Conservation (phyloP, 106 monocot genomes). For the Chionographis japonica region DNA sequence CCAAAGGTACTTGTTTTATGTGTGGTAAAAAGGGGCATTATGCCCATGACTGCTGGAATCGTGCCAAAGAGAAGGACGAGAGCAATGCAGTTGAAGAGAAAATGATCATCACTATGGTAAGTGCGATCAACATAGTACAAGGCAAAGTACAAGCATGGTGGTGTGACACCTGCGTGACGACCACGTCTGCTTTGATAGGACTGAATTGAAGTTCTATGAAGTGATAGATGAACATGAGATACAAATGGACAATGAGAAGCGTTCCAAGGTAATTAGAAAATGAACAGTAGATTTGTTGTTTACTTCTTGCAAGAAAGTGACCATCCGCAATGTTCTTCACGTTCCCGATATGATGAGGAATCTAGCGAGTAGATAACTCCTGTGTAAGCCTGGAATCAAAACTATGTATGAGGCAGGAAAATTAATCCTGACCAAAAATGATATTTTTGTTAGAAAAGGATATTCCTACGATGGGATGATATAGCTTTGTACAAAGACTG, state of each 20-base stretch:
- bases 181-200: conserved; percentile 1
- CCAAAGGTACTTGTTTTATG: too few species aligned
- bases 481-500: neutral
- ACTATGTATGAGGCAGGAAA: neutral
- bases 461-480: neutral
- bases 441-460: neutral
- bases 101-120: neutral
- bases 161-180: neutral
- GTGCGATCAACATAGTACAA: neutral
- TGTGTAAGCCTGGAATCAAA: too few species aligned
- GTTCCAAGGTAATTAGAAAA: neutral
- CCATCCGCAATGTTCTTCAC: too few species aligned
- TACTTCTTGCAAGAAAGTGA: too few species aligned
- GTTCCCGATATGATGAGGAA: too few species aligned
- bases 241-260: neutral
- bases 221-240: neutral
- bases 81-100: neutral
- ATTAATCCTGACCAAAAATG: neutral
- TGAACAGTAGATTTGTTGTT: neutral
- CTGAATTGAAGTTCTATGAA: neutral
- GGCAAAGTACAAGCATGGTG: too few species aligned
- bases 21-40: too few species aligned
- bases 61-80: neutral
- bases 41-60: too few species aligned
- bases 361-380: too few species aligned